Percentiles rank a stretch among this genome's conserved stretches.
These are phyloP conservation scores for Fusarium proliferatum DNA, from an alignment of 2,329 filamentous ascomycete genomes.

Conservation along the genomic window DNA sequence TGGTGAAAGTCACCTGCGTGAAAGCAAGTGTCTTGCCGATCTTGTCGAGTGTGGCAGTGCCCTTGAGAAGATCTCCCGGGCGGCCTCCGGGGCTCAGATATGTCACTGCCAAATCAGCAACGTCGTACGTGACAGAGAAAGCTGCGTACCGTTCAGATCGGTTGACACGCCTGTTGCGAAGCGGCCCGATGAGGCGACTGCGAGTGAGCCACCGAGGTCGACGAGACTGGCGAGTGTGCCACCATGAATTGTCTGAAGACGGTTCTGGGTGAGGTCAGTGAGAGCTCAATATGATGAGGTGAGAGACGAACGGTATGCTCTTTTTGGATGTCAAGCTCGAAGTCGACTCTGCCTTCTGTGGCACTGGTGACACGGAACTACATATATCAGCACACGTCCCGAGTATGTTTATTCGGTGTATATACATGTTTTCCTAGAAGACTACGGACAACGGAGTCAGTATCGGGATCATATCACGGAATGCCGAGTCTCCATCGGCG, in stretches of 20 bases:
- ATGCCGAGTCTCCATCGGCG: no score
- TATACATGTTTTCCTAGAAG: slow-evolving; percentile 46
- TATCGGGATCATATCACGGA: not conserved
- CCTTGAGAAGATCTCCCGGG: slow-evolving; percentile 66
- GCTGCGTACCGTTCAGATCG: slow-evolving; percentile 66
- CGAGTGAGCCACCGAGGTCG: slow-evolving; percentile 72
- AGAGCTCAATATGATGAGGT: not conserved
- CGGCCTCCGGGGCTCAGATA: slow-evolving; percentile 70
- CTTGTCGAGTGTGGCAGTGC: slow-evolving; percentile 69
- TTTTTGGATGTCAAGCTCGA: slow-evolving; percentile 79
- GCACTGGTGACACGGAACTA: slow-evolving; percentile 76
- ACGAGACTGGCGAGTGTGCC: slow-evolving; percentile 83
- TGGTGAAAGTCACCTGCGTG: slow-evolving; percentile 69
- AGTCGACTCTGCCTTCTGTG: slow-evolving; percentile 74
- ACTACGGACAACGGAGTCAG: slow-evolving; percentile 27
- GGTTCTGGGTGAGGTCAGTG: slow-evolving; percentile 65
- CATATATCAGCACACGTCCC: not conserved
- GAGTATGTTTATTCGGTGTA: accelerated
- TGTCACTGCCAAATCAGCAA: slow-evolving; percentile 59
- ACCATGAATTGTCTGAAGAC: slow-evolving; percentile 79
- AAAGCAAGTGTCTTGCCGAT: slow-evolving; percentile 74
- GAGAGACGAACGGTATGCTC: slow-evolving; percentile 74
- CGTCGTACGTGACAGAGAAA: accelerated
- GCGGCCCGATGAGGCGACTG: slow-evolving; percentile 71
- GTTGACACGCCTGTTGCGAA: slow-evolving; percentile 74